Evolutionary conservation across 768 basidiomycete species (phyloP), one percentile per base, ranked within the genome.

Genomic region (Tulasnella sp.): DNA sequence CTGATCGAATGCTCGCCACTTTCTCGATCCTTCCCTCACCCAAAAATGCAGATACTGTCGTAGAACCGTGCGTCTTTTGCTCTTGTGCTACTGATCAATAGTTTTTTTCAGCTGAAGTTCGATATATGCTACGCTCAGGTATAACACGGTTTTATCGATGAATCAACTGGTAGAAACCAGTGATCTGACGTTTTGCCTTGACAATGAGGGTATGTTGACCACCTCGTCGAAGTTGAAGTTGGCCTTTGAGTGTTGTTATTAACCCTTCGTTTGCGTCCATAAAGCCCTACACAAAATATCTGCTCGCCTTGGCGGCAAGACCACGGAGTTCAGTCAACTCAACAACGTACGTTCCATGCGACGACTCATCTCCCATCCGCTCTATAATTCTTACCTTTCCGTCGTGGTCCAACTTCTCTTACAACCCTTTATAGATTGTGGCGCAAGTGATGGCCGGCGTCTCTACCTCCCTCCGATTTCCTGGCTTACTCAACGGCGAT

Each of bases 401-500:
- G 3, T 26, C 54, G 29, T 9, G 42, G 54, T 15, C 27, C 49
- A 23, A 58, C 44, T 60, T 38, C 43, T 62, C 17, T 44, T 15
- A 38, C 23, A 38, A 44, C 53, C 19, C 58, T 53, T 41, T 47
- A 3, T 61, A 84, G 81, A 73, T 95, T 38, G 82, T 96, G 51
- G 78, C 92, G 1, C 84, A 83, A 68, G 91, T 95, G 38, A 95
- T 98, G 90, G 87, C 88, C 63, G 95, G 95, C 49, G 84, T 94
- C 51, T 93, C 88, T 68, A 95, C 92, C 2, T 88, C 88, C 66
- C 74, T 94, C 60, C 85, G 91, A 42, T 92, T 94, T 77, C 89
- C 92, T n/a, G 91, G 91, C 29, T 91, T 93, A 70, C 74, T 94
- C 58, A 94, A 94, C 67, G 89, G 88, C 47, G 91, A 94, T 67